Evolutionary conservation across 192 early-diverging fungal species (phyloP).

Genomic region (Geosiphon pyriformis): DNA sequence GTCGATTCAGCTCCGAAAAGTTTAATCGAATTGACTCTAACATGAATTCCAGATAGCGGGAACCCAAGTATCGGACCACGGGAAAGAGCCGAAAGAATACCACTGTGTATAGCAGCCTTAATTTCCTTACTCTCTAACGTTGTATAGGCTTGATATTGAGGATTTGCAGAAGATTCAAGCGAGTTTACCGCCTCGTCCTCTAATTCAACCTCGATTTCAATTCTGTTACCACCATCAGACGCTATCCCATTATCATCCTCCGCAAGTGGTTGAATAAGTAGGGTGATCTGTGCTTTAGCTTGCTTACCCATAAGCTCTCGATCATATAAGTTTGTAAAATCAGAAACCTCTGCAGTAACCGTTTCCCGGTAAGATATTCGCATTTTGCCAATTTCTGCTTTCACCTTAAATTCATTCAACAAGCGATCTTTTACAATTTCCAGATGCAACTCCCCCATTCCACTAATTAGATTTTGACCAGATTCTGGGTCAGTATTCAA

Average conservation of each 20-base stretch:
- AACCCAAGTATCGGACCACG: conserved; percentile 78
- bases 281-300: conserved; percentile 48
- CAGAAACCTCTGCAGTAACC: conserved; percentile 27
- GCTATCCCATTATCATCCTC: conserved; percentile 32
- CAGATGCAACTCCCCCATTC: conserved; percentile 94
- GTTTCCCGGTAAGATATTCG: conserved; percentile 86
- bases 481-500: conserved; percentile 73
- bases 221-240: conserved; percentile 39
- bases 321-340: conserved; percentile 51
- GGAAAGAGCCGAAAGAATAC: conserved; percentile 60
- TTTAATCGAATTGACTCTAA: conserved; percentile 49
- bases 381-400: conserved; percentile 78
- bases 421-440: conserved; percentile 87
- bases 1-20: conserved; percentile 55
- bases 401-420: conserved; percentile 68
- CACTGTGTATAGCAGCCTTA: conserved; percentile 52
- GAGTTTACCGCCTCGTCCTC: conserved; percentile 21
- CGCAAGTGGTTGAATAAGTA: conserved; percentile 47
- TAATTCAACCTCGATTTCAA: conserved; percentile 28
- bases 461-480: conserved; percentile 81
- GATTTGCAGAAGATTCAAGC: conserved; percentile 21
- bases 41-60: conserved; percentile 57
- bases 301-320: conserved; percentile 68
- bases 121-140: conserved; percentile 20
- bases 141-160: conserved; percentile 7